Percentiles rank a stretch among this genome's conserved stretches.
Evolutionary conservation across 352 stramenopile species (phyloP).

Genomic region (Globisporangium carolinianum): DNA sequence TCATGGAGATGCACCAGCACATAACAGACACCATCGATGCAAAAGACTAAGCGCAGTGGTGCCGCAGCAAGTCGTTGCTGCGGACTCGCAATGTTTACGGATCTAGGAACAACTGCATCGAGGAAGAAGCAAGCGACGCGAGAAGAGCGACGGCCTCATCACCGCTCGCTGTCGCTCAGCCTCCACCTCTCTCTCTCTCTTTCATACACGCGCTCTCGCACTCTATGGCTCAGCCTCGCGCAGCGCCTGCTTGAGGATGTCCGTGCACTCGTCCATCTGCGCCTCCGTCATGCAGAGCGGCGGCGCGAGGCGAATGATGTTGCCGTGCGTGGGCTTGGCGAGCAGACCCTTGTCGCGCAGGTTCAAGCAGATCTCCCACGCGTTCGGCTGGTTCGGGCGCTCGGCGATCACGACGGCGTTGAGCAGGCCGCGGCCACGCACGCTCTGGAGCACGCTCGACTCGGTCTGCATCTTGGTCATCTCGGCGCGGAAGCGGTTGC

Average conservation of each 20-base stretch:
- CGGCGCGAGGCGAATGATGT: slow-evolving; percentile 97
- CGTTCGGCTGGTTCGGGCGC: slow-evolving; percentile 78
- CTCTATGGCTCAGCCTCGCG: slow-evolving; percentile 54
- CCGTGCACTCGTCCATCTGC: slow-evolving; percentile 90
- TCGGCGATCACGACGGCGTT: slow-evolving; percentile 98
- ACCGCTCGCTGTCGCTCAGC: background rate
- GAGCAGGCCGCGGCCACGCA: slow-evolving; percentile 95
- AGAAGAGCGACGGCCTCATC: too few relatives aligned
- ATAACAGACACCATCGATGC: too few relatives aligned
- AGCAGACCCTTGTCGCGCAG: slow-evolving; percentile 95
- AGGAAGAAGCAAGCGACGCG: background rate
- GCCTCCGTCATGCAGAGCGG: slow-evolving; percentile 93
- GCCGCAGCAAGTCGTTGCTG: too few relatives aligned
- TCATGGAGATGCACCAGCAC: too few relatives aligned
- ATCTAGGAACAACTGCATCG: background rate
- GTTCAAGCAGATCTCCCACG: slow-evolving; percentile 95
- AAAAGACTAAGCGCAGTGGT: too few relatives aligned
- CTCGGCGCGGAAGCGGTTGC: slow-evolving; percentile 90
- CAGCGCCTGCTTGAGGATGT: slow-evolving; percentile 75
- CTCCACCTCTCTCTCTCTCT: background rate
- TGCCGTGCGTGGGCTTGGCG: slow-evolving; percentile 98
- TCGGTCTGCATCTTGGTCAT: slow-evolving; percentile 61
- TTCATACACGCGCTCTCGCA: background rate
- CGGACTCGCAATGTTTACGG: background rate
- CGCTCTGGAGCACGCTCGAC: slow-evolving; percentile 56